Evolutionary conservation across 2,329 filamentous ascomycete species (phyloP).

Genomic region (Trichoderma sp.): DNA sequence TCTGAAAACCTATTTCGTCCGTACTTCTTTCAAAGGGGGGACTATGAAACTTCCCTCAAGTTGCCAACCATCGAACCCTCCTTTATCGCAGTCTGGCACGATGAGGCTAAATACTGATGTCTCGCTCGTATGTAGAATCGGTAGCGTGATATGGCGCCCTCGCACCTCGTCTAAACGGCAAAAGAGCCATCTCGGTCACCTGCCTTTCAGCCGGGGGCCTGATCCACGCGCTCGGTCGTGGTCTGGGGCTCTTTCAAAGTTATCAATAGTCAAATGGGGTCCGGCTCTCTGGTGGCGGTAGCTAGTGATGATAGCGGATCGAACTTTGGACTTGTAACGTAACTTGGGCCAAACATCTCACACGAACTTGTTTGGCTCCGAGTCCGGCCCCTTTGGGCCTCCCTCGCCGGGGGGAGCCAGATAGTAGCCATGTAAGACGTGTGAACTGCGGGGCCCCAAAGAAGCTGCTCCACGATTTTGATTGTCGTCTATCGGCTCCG

Average conservation of each 20-base stretch:
- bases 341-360: not conserved
- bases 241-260: not conserved
- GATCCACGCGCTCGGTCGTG: not conserved
- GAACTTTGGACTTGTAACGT: slow-evolving; percentile 5
- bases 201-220: slow-evolving; percentile 20
- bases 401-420: no score
- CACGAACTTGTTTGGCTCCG: no score
- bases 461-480: not conserved
- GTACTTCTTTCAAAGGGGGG: not conserved
- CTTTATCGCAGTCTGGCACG: not conserved
- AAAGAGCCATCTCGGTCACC: not conserved
- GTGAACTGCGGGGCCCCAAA: slow-evolving; percentile 2
- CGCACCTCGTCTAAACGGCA: slow-evolving; percentile 4
- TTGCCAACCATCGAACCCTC: not conserved
- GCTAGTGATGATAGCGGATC: slow-evolving; percentile 14
- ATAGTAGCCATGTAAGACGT: not conserved
- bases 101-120: slow-evolving; percentile 16
- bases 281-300: not conserved
- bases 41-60: not conserved
- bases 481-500: not conserved
- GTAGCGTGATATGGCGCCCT: not conserved
- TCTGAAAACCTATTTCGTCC: not conserved
- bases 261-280: slow-evolving; percentile 6
- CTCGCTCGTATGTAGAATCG: not conserved
- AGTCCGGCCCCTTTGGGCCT: no score